Evolutionary conservation across 371 early-diverging fungal genomes (phyloP), one percentile per base, ranked within the genome.

Genomic region (Mucor velutinosus): DNA sequence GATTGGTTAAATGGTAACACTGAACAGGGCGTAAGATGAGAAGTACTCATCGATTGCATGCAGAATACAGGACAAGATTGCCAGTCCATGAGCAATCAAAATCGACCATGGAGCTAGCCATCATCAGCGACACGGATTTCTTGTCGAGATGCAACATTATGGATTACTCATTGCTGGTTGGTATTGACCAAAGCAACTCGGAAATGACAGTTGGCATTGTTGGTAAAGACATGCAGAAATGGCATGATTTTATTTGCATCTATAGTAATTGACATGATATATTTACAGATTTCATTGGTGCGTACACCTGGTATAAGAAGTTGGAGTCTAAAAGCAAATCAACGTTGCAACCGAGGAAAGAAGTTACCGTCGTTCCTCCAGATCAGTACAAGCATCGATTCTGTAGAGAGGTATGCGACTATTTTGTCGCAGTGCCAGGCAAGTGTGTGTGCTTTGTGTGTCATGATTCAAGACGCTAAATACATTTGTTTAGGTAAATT

Each of bases 221-320:
- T 39, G 86, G 88, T 85, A 79, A 66, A 32, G 10, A 39, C 7
- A 29, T 12, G 12, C 12, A 12, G 19, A 43, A 60, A 33, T 69
- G 27, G 45, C 55, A 65, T 68, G 65, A 61, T 65, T 58, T 64
- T 41, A 30, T 15, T 58, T 27, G 37, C 7, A 19, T 45, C 12
- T 35, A 6, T 30, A 12, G 47, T 17, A n/a, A 23, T 53, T 27
- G 27, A 53, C 27, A 15, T 53, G 27, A 27, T 35, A 11, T 35
- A 4, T 5, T 21, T 19, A 17, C 60, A 90, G 97, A 97, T 76
- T 97, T 93, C 72, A 96, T 97, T 75, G 90, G 97, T 19, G 91
- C 97, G 0, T 97, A 91, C 70, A 97, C 97, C 0, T 97, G 95
- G 95, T 95, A 94, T 81, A 97, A 97, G 78, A 89, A 91, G 67